phyloP scores from a whole-genome alignment of 1,139 yeast species.

The Candida mesenterica region DNA sequence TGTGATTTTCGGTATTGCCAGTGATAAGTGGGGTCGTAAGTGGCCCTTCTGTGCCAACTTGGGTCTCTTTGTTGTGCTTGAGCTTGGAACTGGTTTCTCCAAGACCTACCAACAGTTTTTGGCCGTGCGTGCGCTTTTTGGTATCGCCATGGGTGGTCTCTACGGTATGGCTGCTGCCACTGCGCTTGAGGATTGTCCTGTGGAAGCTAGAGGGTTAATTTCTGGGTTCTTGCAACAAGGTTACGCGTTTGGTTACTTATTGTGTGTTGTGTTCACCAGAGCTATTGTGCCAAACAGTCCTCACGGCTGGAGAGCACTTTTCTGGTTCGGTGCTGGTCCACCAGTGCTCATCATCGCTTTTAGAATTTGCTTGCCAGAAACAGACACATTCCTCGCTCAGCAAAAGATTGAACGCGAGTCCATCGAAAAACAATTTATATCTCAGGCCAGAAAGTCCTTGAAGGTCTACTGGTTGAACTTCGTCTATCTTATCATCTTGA shows the following conservation, averaged over 20 bases:
- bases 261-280: conserved; percentile 63
- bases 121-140: conserved; percentile 68
- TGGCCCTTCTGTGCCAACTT: conserved; percentile 63
- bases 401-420: neutral
- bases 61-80: conserved; percentile 52
- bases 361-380: conserved; percentile 49
- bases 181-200: conserved; percentile 68
- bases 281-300: conserved; percentile 48
- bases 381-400: conserved; percentile 10
- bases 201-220: conserved; percentile 54
- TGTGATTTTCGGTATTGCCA: conserved; percentile 60
- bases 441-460: neutral
- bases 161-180: conserved; percentile 69
- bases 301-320: conserved; percentile 72
- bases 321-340: conserved; percentile 78
- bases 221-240: conserved; percentile 74
- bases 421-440: neutral
- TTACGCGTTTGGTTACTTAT: conserved; percentile 66
- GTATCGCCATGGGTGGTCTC: conserved; percentile 69
- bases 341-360: conserved; percentile 56
- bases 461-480: conserved; percentile 35
- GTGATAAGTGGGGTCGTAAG: conserved; percentile 72
- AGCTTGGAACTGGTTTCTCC: conserved; percentile 73
- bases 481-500: conserved; percentile 42
- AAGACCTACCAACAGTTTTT: conserved; percentile 61